Evolutionary conservation across 148 eudicot species (phyloP).

Genomic region (Drosera capensis): DNA sequence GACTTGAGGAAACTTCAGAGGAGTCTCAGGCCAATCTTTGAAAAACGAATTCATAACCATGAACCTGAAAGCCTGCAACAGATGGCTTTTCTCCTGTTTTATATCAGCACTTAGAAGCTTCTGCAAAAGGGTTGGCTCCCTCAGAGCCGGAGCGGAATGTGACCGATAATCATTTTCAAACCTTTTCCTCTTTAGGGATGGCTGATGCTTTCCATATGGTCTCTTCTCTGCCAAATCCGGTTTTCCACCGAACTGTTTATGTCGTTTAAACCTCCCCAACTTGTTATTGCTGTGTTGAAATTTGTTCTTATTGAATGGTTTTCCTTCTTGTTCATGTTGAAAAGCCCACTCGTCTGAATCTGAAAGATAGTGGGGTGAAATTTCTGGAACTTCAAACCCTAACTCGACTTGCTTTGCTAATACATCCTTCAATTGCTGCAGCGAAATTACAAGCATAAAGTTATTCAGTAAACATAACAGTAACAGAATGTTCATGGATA

Average conservation of each 20-base stretch:
- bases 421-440: conserved; percentile 87
- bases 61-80: conserved; percentile 75
- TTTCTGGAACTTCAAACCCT: conserved; percentile 93
- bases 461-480: background rate
- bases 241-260: conserved; percentile 16
- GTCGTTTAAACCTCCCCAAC: conserved; percentile 31
- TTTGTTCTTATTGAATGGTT: conserved; percentile 20
- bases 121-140: conserved; percentile 57
- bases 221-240: conserved; percentile 13
- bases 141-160: conserved; percentile 6
- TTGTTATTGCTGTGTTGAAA: conserved; percentile 40
- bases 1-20: conserved; percentile 50
- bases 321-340: conserved; percentile 18
- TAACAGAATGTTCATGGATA: background rate
- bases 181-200: conserved; percentile 18
- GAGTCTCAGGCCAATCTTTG: conserved; percentile 39
- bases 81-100: conserved; percentile 37
- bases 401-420: conserved; percentile 79
- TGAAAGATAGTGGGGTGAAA: conserved; percentile 56
- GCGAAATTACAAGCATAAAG: background rate
- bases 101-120: conserved; percentile 63
- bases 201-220: conserved; percentile 12
- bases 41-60: conserved; percentile 74
- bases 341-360: conserved; percentile 32
- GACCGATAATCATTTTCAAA: conserved; percentile 6